Conservation (phyloP, 345 rosid genomes). For the Murraya paniculata region DNA sequence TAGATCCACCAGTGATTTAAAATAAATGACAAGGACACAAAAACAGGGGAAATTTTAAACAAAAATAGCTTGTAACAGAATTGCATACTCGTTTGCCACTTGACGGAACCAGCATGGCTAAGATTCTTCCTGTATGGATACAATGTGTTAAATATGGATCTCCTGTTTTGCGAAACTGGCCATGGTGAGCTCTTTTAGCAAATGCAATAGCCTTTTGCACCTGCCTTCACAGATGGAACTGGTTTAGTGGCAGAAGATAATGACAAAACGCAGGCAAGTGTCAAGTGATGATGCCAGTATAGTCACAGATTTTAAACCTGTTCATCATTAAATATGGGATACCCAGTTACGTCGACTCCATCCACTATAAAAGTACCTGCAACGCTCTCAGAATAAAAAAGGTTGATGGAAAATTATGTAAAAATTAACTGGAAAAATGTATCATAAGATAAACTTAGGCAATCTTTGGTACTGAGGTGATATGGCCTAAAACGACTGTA, state of each 20-base stretch:
- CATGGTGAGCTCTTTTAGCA: conserved; percentile 61
- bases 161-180: conserved; percentile 67
- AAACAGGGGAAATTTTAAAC: background rate
- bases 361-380: conserved; percentile 54
- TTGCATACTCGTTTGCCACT: conserved; percentile 47
- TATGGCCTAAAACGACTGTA: too few species aligned
- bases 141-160: conserved; percentile 69
- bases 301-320: conserved; percentile 47
- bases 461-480: background rate
- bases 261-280: background rate
- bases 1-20: background rate
- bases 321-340: conserved; percentile 50
- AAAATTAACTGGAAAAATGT: background rate
- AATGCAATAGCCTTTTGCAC: conserved; percentile 73
- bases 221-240: conserved; percentile 56
- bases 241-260: conserved; percentile 28
- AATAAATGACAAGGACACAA: background rate
- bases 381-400: conserved; percentile 6
- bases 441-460: background rate
- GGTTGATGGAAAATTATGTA: background rate
- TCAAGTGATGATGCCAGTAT: conserved; percentile 21
- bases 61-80: background rate
- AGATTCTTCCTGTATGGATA: conserved; percentile 63
- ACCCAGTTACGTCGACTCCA: conserved; percentile 67
- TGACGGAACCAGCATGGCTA: conserved; percentile 67